A percentile compares a stretch with the other conserved stretches of the same genome.
These are phyloP conservation scores for Boletus reticuloceps DNA, from an alignment of 768 basidiomycete genomes.

Conservation along the genomic window DNA sequence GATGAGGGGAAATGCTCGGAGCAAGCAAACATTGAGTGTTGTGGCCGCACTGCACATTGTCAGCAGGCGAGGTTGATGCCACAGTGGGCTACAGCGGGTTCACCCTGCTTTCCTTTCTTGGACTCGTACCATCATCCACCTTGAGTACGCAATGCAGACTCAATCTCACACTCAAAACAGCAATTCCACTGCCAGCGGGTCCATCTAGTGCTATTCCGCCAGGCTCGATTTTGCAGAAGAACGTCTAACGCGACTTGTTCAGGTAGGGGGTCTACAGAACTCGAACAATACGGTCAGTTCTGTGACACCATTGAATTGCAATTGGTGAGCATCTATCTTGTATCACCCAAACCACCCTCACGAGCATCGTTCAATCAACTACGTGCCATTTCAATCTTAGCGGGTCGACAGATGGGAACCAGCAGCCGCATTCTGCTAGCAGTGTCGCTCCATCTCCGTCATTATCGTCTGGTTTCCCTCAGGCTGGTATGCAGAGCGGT, in stretches of 20 bases:
- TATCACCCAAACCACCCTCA: neutral
- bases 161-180: slow-evolving; percentile 32
- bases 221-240: neutral
- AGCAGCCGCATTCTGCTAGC: slow-evolving; percentile 13
- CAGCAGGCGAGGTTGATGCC: no score
- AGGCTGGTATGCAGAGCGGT: slow-evolving; percentile 16
- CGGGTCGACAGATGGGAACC: slow-evolving; percentile 14
- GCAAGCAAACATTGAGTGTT: no score
- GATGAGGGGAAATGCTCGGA: no score
- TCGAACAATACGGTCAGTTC: slow-evolving; percentile 77
- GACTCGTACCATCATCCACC: neutral
- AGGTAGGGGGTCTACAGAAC: slow-evolving; percentile 57
- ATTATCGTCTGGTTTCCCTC: slow-evolving; percentile 43
- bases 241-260: neutral
- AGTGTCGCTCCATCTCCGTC: slow-evolving; percentile 37
- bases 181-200: slow-evolving; percentile 24
- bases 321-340: slow-evolving; percentile 45
- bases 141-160: slow-evolving; percentile 23
- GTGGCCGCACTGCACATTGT: no score
- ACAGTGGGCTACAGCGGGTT: neutral
- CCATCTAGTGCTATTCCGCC: slow-evolving; percentile 42
- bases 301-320: slow-evolving; percentile 76
- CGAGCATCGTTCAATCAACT: slow-evolving; percentile 41
- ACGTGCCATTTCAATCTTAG: slow-evolving; percentile 67
- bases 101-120: slow-evolving; percentile 24